phyloP scores from a whole-genome alignment of 306 rosid genomes.

The Begonia loranthoides region DNA sequence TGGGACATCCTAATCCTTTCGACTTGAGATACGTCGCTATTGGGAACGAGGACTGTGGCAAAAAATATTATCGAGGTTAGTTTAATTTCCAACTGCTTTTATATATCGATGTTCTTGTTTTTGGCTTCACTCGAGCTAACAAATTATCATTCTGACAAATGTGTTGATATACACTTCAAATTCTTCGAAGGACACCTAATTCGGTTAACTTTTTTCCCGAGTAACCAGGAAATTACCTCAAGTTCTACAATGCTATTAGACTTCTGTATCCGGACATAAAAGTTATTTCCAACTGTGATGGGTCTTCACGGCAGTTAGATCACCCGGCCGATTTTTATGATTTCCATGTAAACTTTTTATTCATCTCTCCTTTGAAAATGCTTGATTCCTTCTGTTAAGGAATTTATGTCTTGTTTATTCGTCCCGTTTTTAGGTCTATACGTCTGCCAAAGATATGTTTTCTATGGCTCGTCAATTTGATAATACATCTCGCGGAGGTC shows the following conservation, averaged over 20 bases:
- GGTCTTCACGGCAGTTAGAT: slow-evolving; percentile 44
- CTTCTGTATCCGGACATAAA: slow-evolving; percentile 70
- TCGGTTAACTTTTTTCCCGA: not conserved
- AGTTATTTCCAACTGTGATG: slow-evolving; percentile 87
- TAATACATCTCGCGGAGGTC: slow-evolving; percentile 36
- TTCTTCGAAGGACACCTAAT: not conserved
- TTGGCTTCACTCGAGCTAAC: no score
- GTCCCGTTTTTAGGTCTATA: slow-evolving; percentile 39
- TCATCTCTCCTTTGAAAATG: slow-evolving; percentile 8
- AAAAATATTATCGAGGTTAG: slow-evolving; percentile 46
- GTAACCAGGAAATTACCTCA: slow-evolving; percentile 58
- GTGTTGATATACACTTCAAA: not conserved
- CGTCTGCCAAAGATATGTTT: slow-evolving; percentile 58
- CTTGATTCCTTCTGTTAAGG: not conserved
- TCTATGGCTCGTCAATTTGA: slow-evolving; percentile 44
- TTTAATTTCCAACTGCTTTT: no score
- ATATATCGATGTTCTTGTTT: no score
- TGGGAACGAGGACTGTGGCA: slow-evolving; percentile 74
- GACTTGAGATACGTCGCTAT: slow-evolving; percentile 54
- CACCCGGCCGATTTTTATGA: slow-evolving; percentile 91
- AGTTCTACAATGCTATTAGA: slow-evolving; percentile 50
- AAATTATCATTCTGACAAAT: no score
- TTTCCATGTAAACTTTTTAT: slow-evolving; percentile 54
- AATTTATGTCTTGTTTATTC: no score
- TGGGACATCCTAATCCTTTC: slow-evolving; percentile 80